Evolutionary conservation across 371 early-diverging fungal species (phyloP), one percentile per base, ranked within the genome.

Genomic region (Mucor saturninus): DNA sequence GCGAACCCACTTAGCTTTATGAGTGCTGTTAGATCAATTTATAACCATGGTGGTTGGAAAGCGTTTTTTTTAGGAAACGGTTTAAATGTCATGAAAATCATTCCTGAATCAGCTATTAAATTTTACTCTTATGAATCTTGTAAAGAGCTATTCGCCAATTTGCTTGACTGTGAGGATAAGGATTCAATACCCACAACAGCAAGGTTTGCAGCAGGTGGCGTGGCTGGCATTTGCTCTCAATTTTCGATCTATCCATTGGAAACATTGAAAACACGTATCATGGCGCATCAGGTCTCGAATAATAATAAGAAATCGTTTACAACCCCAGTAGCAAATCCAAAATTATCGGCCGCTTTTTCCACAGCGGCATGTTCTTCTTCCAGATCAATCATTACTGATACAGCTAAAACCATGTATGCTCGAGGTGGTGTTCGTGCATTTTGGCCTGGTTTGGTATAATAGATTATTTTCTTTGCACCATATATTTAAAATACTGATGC

Each of bases 21-120:
- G 29, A 54, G 46, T 64, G 83, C 82, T 1, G 64, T 85, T 37
- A 52, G 54, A n/a, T 72, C 67, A 5, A 80, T 91, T 30, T 90
- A 90, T 64, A 57, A 57, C 0, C 74, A 84, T 55, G 90, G 90
- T 32, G 91, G 92, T 8, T 53, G 88, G 42, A 72, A 65, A 10
- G 81, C 85, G 4, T 92, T 92, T 61, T 92, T 86, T 65, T 21
- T 21, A 21, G 93, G 93, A 60, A 93, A 93, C 69, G 91, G 91
- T 38, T 70, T 93, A 10, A 92, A 92, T 64, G 83, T 90, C 46
- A 68, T 90, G 65, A 93, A 93, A 70, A 91, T 93, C 60, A 80
- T 86, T 6, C 93, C 93, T n/a, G 92, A 93, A 69, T 86, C 88
- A 8, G 89, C 87, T n/a, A 84, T 90, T 64, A 90, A 90, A 65